phyloP scores from a whole-genome alignment of 2,329 filamentous ascomycete genomes.

The Alternaria incomplexa region DNA sequence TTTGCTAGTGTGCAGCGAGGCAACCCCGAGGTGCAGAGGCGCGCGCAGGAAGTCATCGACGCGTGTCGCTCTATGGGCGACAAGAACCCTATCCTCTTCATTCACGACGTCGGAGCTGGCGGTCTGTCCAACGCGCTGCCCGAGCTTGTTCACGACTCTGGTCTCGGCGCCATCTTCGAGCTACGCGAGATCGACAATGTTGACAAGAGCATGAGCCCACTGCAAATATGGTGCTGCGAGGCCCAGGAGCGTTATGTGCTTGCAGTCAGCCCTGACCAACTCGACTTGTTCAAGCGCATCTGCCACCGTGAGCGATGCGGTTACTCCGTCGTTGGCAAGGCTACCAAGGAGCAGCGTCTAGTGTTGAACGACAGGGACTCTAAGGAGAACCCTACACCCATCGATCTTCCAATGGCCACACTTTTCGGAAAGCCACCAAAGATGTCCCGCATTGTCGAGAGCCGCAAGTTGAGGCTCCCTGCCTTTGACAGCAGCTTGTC shows the following conservation, averaged over 20 bases:
- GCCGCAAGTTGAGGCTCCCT: constrained; percentile 70
- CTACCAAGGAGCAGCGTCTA: constrained; percentile 74
- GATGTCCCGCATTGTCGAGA: constrained; percentile 75
- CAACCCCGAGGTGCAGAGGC: constrained; percentile 93
- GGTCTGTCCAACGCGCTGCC: constrained; percentile 85
- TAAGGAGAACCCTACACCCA: constrained; percentile 74
- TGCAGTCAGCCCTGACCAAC: constrained; percentile 78
- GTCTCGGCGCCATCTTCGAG: constrained; percentile 89
- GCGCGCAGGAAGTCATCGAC: constrained; percentile 98
- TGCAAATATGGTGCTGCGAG: constrained; percentile 98
- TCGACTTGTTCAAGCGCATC: constrained; percentile 75
- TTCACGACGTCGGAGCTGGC: constrained; percentile 96
- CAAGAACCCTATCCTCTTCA: constrained; percentile 91
- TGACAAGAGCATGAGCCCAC: constrained; percentile 88
- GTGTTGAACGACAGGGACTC: constrained; percentile 84
- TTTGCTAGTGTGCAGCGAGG: constrained; percentile 97
- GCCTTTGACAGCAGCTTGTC: constrained; percentile 78
- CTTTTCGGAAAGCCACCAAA: constrained; percentile 89
- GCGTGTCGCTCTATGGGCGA: constrained; percentile 84
- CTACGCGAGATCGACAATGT: constrained; percentile 92
- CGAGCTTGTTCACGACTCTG: constrained; percentile 89
- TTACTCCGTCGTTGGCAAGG: constrained; percentile 87
- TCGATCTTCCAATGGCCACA: constrained; percentile 86
- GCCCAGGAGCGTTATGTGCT: constrained; percentile 96
- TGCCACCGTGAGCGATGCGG: constrained; percentile 84